Percentiles rank a stretch among this genome's conserved stretches.
phyloP scores from a whole-genome alignment of 306 rosid genomes.

The Cucumis melo region DNA sequence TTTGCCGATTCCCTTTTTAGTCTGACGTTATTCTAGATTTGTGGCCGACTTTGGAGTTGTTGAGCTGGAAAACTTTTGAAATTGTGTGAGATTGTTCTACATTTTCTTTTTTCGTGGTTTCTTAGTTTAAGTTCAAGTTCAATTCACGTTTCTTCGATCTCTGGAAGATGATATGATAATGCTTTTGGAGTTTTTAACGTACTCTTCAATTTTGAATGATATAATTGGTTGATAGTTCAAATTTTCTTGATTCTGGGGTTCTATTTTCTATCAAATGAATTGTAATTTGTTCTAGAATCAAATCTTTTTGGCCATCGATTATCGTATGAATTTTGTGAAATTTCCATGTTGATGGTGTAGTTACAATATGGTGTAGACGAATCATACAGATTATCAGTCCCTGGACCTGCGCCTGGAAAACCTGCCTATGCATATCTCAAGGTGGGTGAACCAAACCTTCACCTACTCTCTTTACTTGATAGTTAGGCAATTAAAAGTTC shows the following conservation, averaged over 20 bases:
- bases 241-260: neutral
- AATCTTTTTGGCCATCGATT: neutral
- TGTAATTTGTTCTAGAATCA: neutral
- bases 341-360: constrained; percentile 7
- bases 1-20: neutral
- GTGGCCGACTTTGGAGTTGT: neutral
- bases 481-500: neutral
- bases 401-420: constrained; percentile 15
- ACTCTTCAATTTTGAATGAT: neutral
- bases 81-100: neutral
- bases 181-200: neutral
- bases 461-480: neutral
- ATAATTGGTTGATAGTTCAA: neutral
- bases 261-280: neutral
- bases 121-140: neutral
- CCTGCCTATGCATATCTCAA: constrained; percentile 18
- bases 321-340: neutral
- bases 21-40: neutral
- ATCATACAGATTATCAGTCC: constrained; percentile 24
- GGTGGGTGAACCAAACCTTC: constrained; percentile 9
- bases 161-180: neutral
- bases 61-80: neutral
- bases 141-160: neutral
- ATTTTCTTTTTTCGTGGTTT: neutral
- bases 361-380: constrained; percentile 25